Evolutionary conservation across 495 filamentous ascomycete genomes (phyloP).

Genomic region (Rhypophila decipiens): DNA sequence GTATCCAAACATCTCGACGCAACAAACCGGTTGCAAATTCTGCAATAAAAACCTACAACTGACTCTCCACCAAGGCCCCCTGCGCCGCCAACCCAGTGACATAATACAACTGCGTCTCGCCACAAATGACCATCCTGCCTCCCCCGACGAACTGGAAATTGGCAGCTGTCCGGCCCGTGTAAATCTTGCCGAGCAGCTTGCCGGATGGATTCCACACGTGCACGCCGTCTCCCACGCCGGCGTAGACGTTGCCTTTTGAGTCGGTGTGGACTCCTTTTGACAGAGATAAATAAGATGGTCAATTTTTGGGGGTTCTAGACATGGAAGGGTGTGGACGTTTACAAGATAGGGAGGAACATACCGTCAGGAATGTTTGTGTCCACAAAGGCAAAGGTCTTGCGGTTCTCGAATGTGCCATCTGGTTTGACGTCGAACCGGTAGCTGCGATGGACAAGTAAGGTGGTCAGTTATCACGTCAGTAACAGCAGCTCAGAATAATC

Average conservation of each 20-base stretch:
- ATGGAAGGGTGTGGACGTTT: too few species aligned
- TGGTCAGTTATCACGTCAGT: too few species aligned
- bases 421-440: slow-evolving; percentile 34
- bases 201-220: slow-evolving; percentile 55
- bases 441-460: too few species aligned
- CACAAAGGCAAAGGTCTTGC: slow-evolving; percentile 53
- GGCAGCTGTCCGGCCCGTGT: slow-evolving; percentile 33
- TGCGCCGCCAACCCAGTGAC: slow-evolving; percentile 39
- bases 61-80: slow-evolving; percentile 18
- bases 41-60: slow-evolving; percentile 8
- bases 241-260: slow-evolving; percentile 53
- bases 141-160: slow-evolving; percentile 55
- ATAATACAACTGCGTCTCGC: slow-evolving; percentile 44
- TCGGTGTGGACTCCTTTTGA: slow-evolving; percentile 49
- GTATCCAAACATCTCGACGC: too few species aligned
- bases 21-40: too few species aligned
- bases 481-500: too few species aligned
- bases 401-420: slow-evolving; percentile 36
- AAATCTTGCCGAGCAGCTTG: slow-evolving; percentile 53
- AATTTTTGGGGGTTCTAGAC: too few species aligned
- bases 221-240: slow-evolving; percentile 55
- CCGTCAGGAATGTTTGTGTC: slow-evolving; percentile 51
- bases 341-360: neutral
- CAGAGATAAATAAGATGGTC: too few species aligned
- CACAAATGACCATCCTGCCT: slow-evolving; percentile 45